A percentile compares a stretch with the other conserved stretches of the same genome.
Conservation (phyloP, 306 rosid genomes). For the Lagenaria siceraria region DNA sequence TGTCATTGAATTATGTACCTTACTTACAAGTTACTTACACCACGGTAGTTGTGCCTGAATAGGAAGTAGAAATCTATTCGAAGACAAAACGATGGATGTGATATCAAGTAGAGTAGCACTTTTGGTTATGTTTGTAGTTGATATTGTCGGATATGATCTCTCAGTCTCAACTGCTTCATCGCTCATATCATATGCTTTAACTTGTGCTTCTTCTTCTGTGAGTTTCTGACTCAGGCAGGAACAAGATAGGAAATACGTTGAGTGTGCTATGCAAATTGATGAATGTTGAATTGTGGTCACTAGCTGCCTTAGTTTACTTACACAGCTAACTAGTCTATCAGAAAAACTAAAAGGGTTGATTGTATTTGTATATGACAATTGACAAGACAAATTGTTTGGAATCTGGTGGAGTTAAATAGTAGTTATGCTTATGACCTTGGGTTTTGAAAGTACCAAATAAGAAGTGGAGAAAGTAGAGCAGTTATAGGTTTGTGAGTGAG, state of each 20-base stretch:
- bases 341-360: background rate
- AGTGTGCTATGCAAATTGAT: background rate
- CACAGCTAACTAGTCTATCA: background rate
- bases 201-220: background rate
- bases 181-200: background rate
- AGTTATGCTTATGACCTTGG: background rate
- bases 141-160: background rate
- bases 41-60: background rate
- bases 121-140: background rate
- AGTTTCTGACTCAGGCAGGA: background rate
- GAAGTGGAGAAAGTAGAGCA: background rate
- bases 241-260: background rate
- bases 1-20: constrained; percentile 2
- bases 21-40: background rate
- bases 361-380: background rate
- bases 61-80: constrained; percentile 1
- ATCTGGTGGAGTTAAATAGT: background rate
- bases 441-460: background rate
- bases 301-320: background rate
- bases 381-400: background rate
- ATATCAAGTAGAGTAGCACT: background rate
- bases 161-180: background rate
- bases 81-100: background rate
- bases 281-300: background rate
- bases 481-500: background rate